Evolutionary conservation across 208 protist genomes (phyloP).

Genomic region (Leishmania braziliensis): DNA sequence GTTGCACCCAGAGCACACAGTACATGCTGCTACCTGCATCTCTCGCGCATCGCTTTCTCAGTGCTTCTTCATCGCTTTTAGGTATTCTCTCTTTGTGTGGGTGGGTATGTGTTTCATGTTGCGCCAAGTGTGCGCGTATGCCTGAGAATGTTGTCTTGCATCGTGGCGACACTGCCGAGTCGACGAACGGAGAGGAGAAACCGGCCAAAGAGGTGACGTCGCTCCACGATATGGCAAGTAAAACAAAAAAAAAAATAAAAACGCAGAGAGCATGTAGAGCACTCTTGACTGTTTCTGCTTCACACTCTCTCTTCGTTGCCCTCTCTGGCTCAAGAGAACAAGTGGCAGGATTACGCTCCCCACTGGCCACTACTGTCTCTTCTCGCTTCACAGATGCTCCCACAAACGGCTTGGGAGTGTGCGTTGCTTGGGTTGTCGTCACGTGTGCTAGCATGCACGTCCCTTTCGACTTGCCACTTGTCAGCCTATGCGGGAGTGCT

Average conservation of each 20-base stretch:
- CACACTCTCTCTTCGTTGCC: not conserved
- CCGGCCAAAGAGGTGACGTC: not conserved
- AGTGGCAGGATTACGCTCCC: not conserved
- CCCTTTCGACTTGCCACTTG: not conserved
- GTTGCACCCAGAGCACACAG: not conserved
- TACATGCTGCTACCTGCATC: not conserved
- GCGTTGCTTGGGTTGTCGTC: not conserved
- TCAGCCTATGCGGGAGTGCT: conserved; percentile 24
- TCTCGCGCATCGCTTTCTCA: not conserved
- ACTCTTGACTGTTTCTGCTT: not conserved
- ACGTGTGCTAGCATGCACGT: not conserved
- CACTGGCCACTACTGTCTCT: not conserved
- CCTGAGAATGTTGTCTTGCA: not conserved
- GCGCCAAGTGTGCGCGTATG: not conserved
- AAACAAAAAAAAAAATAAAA: not conserved
- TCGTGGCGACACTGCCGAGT: not conserved
- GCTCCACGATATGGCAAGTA: not conserved
- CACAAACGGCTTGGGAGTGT: not conserved
- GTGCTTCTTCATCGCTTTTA: not conserved
- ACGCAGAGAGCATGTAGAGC: not conserved
- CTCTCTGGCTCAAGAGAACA: not conserved
- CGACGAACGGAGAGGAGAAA: not conserved
- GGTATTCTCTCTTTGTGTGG: not conserved
- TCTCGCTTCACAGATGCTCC: not conserved
- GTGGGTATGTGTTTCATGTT: no score